phyloP scores from a whole-genome alignment of 805 yeast species.

The Cyberlindnera maclurae region DNA sequence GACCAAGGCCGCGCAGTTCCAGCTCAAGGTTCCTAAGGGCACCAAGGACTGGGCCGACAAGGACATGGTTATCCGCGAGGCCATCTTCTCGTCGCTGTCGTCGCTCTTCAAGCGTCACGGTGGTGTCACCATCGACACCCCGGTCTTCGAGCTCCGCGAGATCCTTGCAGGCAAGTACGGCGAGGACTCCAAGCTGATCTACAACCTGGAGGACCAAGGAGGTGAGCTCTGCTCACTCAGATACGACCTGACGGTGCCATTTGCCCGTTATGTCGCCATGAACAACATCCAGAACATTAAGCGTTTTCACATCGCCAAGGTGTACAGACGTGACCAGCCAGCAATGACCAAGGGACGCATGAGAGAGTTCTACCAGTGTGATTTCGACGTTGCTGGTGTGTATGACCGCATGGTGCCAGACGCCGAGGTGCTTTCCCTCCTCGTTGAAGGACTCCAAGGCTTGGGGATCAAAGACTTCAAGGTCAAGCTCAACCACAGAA shows the following conservation, averaged over 20 bases:
- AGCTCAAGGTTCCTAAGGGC: slow-evolving; percentile 93
- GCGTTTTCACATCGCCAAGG: slow-evolving; percentile 96
- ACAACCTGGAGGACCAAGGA: slow-evolving; percentile 96
- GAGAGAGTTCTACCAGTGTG: slow-evolving; percentile 99
- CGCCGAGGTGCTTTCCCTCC: slow-evolving; percentile 74
- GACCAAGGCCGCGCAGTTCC: slow-evolving; percentile 42
- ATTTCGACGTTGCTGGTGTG: slow-evolving; percentile 91
- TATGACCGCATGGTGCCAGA: slow-evolving; percentile 96
- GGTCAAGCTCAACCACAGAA: slow-evolving; percentile 90
- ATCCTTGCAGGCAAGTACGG: slow-evolving; percentile 96
- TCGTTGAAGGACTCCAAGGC: slow-evolving; percentile 77
- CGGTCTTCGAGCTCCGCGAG: slow-evolving; percentile 94
- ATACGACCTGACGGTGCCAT: slow-evolving; percentile 96
- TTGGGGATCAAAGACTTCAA: slow-evolving; percentile 87
- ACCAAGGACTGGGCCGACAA: slow-evolving; percentile 98
- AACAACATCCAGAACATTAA: slow-evolving; percentile 85
- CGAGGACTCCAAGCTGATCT: slow-evolving; percentile 94
- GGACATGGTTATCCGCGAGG: slow-evolving; percentile 93
- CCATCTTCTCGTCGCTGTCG: slow-evolving; percentile 68
- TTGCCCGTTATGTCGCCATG: slow-evolving; percentile 96
- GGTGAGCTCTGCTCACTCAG: slow-evolving; percentile 94
- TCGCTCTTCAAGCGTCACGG: slow-evolving; percentile 89
- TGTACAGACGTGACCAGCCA: slow-evolving; percentile 98
- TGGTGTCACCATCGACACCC: slow-evolving; percentile 97
- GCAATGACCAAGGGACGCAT: slow-evolving; percentile 99